phyloP scores from a whole-genome alignment of 345 rosid genomes.

The Gynandropsis gynandra region DNA sequence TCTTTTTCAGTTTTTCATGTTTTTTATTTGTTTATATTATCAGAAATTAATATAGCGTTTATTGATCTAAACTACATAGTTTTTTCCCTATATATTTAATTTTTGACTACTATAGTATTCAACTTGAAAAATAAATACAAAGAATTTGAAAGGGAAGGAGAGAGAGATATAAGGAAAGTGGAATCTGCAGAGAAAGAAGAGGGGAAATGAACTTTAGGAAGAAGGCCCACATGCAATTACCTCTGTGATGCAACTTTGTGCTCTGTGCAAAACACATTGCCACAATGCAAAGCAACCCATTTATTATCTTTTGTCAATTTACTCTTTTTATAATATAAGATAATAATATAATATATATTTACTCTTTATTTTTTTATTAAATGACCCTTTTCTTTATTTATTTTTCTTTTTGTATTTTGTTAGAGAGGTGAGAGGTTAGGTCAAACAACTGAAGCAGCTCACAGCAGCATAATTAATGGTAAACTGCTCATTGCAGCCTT shows the following conservation, averaged over 20 bases:
- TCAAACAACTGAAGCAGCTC: slow-evolving; percentile 18
- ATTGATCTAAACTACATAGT: neutral
- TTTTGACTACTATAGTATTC: neutral
- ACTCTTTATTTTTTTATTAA: slow-evolving; percentile 21
- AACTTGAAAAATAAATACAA: slow-evolving; percentile 1
- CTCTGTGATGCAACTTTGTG: slow-evolving; percentile 35
- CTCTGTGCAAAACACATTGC: slow-evolving; percentile 40
- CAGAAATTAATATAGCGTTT: too few species aligned
- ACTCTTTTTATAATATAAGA: too few species aligned
- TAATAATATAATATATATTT: too few species aligned
- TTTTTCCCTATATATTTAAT: too few species aligned
- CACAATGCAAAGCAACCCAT: slow-evolving; percentile 28
- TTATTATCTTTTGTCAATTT: slow-evolving; percentile 30
- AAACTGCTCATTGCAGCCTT: slow-evolving; percentile 29
- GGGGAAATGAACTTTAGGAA: slow-evolving; percentile 26
- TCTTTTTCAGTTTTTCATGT: too few species aligned
- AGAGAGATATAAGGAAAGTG: neutral
- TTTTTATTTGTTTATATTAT: too few species aligned
- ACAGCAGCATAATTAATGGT: slow-evolving; percentile 13
- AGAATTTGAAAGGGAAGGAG: neutral
- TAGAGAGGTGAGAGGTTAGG: slow-evolving; percentile 21
- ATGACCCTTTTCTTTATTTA: slow-evolving; percentile 15
- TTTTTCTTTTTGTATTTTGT: slow-evolving; percentile 7
- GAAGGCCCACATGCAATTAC: slow-evolving; percentile 33
- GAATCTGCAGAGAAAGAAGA: slow-evolving; percentile 22